phyloP scores from a whole-genome alignment of 2,329 filamentous ascomycete genomes.

The Diplocarpon mali region DNA sequence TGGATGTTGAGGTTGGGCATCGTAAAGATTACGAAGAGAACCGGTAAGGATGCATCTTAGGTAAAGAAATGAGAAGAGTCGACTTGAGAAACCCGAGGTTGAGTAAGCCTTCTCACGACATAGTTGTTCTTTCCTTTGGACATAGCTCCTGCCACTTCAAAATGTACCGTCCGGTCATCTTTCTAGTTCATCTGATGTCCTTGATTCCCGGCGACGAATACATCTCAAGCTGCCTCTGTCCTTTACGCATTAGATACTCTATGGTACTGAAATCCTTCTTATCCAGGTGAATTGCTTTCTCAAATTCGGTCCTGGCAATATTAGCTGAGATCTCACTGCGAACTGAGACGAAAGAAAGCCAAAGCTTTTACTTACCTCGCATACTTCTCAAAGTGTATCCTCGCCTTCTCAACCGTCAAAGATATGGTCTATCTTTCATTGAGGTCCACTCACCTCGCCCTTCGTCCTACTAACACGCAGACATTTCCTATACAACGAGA shows the following conservation, averaged over 20 bases:
- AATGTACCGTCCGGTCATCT: background rate
- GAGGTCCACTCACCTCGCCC: slow-evolving; percentile 45
- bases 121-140: slow-evolving; percentile 11
- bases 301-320: slow-evolving; percentile 59
- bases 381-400: slow-evolving; percentile 51
- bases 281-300: slow-evolving; percentile 46
- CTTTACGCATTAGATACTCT: slow-evolving; percentile 57
- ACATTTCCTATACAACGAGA: slow-evolving; percentile 78
- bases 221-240: slow-evolving; percentile 53
- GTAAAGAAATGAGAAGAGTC: slow-evolving; percentile 4
- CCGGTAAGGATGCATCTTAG: slow-evolving; percentile 22
- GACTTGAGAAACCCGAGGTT: background rate
- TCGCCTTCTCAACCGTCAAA: slow-evolving; percentile 33
- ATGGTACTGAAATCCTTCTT: slow-evolving; percentile 62
- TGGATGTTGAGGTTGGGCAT: slow-evolving; percentile 20
- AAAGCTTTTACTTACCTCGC: slow-evolving; percentile 39
- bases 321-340: background rate
- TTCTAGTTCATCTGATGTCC: slow-evolving; percentile 36
- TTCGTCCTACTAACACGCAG: slow-evolving; percentile 74
- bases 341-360: background rate
- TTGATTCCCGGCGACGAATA: slow-evolving; percentile 54
- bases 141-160: background rate
- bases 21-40: slow-evolving; percentile 11
- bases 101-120: background rate
- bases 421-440: background rate